These are phyloP conservation scores for Debaryomyces fabryi DNA, from an alignment of 1,139 yeast genomes.

Conservation along the genomic window DNA sequence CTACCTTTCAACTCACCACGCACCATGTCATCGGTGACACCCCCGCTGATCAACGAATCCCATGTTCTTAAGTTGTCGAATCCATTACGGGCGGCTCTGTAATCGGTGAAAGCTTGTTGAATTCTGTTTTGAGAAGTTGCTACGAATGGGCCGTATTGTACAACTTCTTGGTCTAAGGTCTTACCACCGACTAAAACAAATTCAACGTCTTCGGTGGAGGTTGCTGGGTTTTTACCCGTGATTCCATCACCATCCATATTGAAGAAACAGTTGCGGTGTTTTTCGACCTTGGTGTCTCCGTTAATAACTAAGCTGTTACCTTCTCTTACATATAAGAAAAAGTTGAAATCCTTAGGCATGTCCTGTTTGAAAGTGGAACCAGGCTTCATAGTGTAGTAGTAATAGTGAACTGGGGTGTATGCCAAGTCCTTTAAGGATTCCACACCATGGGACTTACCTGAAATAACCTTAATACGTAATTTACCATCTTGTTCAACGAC, in stretches of 20 bases:
- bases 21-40: slow-evolving; percentile 54
- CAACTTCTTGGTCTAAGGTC: slow-evolving; percentile 72
- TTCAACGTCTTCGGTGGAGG: slow-evolving; percentile 38
- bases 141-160: slow-evolving; percentile 91
- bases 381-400: slow-evolving; percentile 66
- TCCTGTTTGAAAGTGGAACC: slow-evolving; percentile 69
- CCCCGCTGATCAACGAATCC: slow-evolving; percentile 66
- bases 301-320: slow-evolving; percentile 60
- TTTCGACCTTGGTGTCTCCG: slow-evolving; percentile 41
- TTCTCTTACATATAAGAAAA: slow-evolving; percentile 67
- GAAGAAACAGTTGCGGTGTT: slow-evolving; percentile 63
- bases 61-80: slow-evolving; percentile 72
- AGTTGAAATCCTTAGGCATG: slow-evolving; percentile 65
- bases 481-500: slow-evolving; percentile 67
- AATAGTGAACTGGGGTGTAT: slow-evolving; percentile 79
- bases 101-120: slow-evolving; percentile 69
- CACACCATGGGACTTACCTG: slow-evolving; percentile 77
- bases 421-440: slow-evolving; percentile 77
- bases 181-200: slow-evolving; percentile 80
- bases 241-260: slow-evolving; percentile 64
- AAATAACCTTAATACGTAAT: slow-evolving; percentile 69
- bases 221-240: slow-evolving; percentile 50
- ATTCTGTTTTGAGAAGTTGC: slow-evolving; percentile 67
- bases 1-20: slow-evolving; percentile 43
- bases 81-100: slow-evolving; percentile 68